phyloP scores from a whole-genome alignment of 345 rosid genomes.

The Murraya paniculata region DNA sequence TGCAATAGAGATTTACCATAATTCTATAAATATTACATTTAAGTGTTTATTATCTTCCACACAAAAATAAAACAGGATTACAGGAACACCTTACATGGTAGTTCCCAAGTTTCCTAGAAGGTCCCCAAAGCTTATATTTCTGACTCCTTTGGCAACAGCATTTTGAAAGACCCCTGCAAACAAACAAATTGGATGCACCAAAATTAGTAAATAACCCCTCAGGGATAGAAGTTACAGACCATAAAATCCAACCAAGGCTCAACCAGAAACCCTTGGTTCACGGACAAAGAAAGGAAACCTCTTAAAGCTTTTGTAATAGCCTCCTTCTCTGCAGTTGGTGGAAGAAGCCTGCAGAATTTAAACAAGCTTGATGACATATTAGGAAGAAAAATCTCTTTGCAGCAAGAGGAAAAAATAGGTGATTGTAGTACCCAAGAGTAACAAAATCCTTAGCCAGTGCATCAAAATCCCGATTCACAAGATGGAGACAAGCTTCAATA shows the following conservation, averaged over 20 bases:
- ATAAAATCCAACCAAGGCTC: conserved; percentile 8
- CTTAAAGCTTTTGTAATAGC: conserved; percentile 88
- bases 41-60: neutral
- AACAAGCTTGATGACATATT: neutral
- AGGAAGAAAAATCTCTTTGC: neutral
- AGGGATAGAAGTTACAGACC: neutral
- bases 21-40: neutral
- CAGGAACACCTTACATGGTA: conserved; percentile 61
- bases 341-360: conserved; percentile 65
- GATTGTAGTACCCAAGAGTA: conserved; percentile 72
- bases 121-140: conserved; percentile 90
- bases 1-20: neutral
- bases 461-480: conserved; percentile 90
- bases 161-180: conserved; percentile 68
- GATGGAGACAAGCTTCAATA: conserved; percentile 96
- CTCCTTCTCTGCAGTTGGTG: conserved; percentile 74
- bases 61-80: conserved; percentile 8
- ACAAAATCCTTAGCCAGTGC: conserved; percentile 86
- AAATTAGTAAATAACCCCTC: conserved; percentile 11
- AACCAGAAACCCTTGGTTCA: neutral
- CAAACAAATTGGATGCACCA: conserved; percentile 17
- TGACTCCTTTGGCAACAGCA: conserved; percentile 84
- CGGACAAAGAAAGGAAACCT: conserved; percentile 38
- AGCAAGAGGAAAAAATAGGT: conserved; percentile 17
- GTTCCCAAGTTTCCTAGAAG: conserved; percentile 82